Evolutionary conservation across 129 eudicot genomes (phyloP), one percentile per base, ranked within the genome.

Genomic region (Oenanthe sinensis): DNA sequence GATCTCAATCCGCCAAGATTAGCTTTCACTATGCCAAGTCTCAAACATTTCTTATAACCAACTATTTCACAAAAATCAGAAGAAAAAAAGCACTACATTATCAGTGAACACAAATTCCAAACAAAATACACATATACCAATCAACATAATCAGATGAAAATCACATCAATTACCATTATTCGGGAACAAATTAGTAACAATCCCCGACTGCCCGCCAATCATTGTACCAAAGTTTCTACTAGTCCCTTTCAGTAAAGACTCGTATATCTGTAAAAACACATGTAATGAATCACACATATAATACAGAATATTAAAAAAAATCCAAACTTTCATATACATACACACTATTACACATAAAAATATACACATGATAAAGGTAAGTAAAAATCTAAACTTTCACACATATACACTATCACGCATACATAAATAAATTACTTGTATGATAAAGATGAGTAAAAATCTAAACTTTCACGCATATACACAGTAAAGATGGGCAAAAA

Each of bases 81-180:
- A 67, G 36, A 33, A 8, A 16, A 74, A 72, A 78, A 58, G 33
- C 6, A 36, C 47, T 30, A 10, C 40, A 19, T 33, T 9, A n/a
- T 40, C 48, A 43, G 46, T 69, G 16, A 69, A 72, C 15, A 9
- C 48, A 14, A 42, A 73, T 45, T 26, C 22, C n/a, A 46, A 47
- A 28, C 60, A 14, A 7, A 13, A 43, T 8, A 79, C 22, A 48
- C 20, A 79, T 43, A 85, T 1, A 82, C 2, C 4, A 30, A 78
- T 1, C 14, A 79, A 79, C n/a, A 4, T 15, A 40, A 50, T 8
- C 2, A 37, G 44, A 55, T 3, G 15, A 4, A 14, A 1, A 12
- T 8, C 10, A 48, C 48, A 44, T 20, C 50, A 15, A 74, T 39
- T 83, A 86, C 89, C 86, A 77, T 83, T 67, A 24, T 43, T 80